phyloP scores from a whole-genome alignment of 2,329 filamentous ascomycete species.

The Xylariaceae sp. region DNA sequence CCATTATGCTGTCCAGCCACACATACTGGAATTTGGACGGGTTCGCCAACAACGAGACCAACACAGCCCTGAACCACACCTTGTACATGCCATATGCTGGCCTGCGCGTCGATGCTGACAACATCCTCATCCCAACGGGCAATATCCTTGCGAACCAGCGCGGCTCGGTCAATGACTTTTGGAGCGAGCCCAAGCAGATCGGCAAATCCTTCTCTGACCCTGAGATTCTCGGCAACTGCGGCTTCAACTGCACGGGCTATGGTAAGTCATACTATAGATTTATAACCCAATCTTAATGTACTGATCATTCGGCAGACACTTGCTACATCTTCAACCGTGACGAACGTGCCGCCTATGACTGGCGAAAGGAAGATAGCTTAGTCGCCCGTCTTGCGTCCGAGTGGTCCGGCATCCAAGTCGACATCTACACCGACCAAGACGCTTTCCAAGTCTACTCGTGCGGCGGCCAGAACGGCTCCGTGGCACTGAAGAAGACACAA shows the following conservation, averaged over 20 bases:
- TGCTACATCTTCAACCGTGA: constrained; percentile 66
- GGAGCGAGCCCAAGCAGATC: constrained; percentile 75
- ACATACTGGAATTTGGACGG: constrained; percentile 83
- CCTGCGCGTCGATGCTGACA: constrained; percentile 64
- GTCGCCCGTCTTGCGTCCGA: constrained; percentile 65
- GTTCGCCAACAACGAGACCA: constrained; percentile 68
- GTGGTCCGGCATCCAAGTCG: constrained; percentile 79
- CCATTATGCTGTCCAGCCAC: constrained; percentile 74
- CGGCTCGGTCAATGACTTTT: constrained; percentile 74
- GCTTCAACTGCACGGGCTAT: constrained; percentile 77
- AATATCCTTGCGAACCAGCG: constrained; percentile 66
- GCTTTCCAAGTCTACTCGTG: constrained; percentile 89
- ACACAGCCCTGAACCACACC: constrained; percentile 64
- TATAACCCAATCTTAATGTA: background rate
- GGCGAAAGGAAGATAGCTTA: constrained; percentile 53
- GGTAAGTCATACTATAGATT: constrained; percentile 46
- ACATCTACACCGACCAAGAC: constrained; percentile 78
- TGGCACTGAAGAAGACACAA: constrained; percentile 67
- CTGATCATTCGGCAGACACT: constrained; percentile 44
- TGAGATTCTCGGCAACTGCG: constrained; percentile 70
- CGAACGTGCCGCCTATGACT: constrained; percentile 55
- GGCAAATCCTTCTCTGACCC: constrained; percentile 63
- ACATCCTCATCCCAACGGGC: constrained; percentile 71
- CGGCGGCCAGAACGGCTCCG: constrained; percentile 67
- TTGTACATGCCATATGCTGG: constrained; percentile 70